Evolutionary conservation across 192 early-diverging fungal genomes (phyloP), one percentile per base, ranked within the genome.

Genomic region (Podila minutissima): DNA sequence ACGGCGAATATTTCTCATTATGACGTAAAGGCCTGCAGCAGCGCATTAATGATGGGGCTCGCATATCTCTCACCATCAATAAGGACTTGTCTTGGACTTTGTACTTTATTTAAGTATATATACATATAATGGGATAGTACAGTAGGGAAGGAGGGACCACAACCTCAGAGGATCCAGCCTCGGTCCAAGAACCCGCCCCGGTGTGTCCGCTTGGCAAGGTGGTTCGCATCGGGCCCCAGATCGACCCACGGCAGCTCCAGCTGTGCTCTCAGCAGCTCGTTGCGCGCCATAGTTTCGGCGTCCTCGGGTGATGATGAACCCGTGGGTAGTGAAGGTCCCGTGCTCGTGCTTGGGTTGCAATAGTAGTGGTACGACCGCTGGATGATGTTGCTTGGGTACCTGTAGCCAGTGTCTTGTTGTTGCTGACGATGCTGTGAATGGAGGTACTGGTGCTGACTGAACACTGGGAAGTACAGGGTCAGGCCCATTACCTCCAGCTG

Each of bases 401-500:
- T 37, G 15, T 12, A 46, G 10, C n/a, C 8, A 2, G 24, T 24
- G 20, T 55, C 53, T 55, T 10, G 24, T 55, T 66, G 33, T 5
- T 33, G 53, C 6, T 38, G 53, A n/a, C 32, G 20, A 26, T 53
- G 15, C 11, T 31, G 51, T 12, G 46, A 15, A 6, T 51, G 46
- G 6, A 29, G n/a, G 62, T 33, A 58, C 24, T 72, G 60, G n/a
- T 62, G 49, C 17, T 64, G 66, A 17, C 50, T 59, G 35, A 31
- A 7, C 29, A 50, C 5, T 5, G 31, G 38, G 55, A 70, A 29
- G 35, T 65, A 65, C 38, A 78, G 37, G 13, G 33, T 61, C 26
- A 57, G 41, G 2, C 75, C 75, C 75, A 78, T 78, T 4, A 78
- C 59, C 29, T 78, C 62, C 10, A 78, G 64, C 8, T 37, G 58